Percentiles rank a stretch among this genome's conserved stretches.
Conservation (phyloP, 129 eudicot genomes). For the Solidago caesia region DNA sequence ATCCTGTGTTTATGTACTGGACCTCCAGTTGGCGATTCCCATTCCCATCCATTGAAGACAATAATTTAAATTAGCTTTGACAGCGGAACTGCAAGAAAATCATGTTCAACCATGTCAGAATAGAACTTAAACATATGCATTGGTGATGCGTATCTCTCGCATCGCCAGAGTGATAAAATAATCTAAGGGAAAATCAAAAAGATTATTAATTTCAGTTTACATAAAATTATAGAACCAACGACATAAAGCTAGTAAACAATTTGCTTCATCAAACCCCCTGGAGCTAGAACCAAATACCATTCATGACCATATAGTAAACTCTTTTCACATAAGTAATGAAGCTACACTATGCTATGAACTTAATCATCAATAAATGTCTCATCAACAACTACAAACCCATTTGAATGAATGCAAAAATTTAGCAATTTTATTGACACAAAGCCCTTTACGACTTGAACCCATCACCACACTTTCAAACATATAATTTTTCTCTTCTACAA, state of each 20-base stretch:
- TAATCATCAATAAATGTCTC: not conserved
- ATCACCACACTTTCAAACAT: not conserved
- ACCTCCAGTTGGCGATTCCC: conserved; percentile 55
- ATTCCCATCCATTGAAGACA: conserved; percentile 49
- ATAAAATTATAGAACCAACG: not conserved
- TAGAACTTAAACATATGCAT: conserved; percentile 1
- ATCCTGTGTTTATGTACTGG: conserved; percentile 62
- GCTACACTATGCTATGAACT: not conserved
- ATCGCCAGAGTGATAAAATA: conserved; percentile 15
- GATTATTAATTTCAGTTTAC: not conserved
- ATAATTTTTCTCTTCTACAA: not conserved
- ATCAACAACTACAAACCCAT: conserved; percentile 20
- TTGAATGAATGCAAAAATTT: not conserved
- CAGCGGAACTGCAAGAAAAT: conserved; percentile 30
- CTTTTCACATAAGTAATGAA: not conserved
- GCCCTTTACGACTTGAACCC: not conserved
- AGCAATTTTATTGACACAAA: not conserved
- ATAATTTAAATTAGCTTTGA: not conserved
- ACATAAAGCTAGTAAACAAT: not conserved
- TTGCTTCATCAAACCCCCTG: conserved; percentile 4
- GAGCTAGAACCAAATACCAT: not conserved
- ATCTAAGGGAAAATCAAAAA: not conserved
- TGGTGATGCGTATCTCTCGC: not conserved
- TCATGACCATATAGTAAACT: conserved; percentile 13
- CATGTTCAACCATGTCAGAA: conserved; percentile 7